phyloP scores from a whole-genome alignment of 257 asterid genomes.

The Nicotiana otophora region DNA sequence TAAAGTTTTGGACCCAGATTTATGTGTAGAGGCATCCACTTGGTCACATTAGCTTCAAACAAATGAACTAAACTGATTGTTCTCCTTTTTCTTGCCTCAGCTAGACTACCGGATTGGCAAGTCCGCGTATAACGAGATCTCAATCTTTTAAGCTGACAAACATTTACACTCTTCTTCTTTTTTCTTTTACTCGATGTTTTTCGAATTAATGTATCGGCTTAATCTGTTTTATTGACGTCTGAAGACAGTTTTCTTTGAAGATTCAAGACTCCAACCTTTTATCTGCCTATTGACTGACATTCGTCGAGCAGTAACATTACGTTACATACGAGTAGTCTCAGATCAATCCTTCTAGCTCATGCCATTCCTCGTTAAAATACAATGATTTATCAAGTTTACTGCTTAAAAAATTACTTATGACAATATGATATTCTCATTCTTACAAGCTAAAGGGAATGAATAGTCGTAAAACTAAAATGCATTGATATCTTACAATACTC shows the following conservation, averaged over 20 bases:
- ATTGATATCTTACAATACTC: neutral
- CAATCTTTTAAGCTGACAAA: too few relatives aligned
- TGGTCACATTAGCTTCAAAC: neutral
- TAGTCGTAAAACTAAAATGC: neutral
- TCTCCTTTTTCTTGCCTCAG: too few relatives aligned
- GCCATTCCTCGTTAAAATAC: neutral
- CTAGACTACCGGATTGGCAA: too few relatives aligned
- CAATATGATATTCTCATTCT: neutral
- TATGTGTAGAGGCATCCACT: neutral
- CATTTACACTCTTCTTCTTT: too few relatives aligned
- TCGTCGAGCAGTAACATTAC: neutral
- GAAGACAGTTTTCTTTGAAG: too few relatives aligned
- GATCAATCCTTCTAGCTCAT: too few relatives aligned
- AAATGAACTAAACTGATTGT: neutral
- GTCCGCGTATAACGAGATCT: too few relatives aligned
- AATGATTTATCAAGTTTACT: neutral
- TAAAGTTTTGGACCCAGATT: too few relatives aligned
- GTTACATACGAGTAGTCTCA: neutral
- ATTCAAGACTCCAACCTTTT: neutral
- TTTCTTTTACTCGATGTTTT: too few relatives aligned
- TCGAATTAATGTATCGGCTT: too few relatives aligned
- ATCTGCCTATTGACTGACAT: neutral
- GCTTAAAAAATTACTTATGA: neutral
- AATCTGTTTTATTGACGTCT: too few relatives aligned
- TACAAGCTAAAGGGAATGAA: neutral